Evolutionary conservation across 768 basidiomycete genomes (phyloP).

Genomic region (Panaeolus papilionaceus): DNA sequence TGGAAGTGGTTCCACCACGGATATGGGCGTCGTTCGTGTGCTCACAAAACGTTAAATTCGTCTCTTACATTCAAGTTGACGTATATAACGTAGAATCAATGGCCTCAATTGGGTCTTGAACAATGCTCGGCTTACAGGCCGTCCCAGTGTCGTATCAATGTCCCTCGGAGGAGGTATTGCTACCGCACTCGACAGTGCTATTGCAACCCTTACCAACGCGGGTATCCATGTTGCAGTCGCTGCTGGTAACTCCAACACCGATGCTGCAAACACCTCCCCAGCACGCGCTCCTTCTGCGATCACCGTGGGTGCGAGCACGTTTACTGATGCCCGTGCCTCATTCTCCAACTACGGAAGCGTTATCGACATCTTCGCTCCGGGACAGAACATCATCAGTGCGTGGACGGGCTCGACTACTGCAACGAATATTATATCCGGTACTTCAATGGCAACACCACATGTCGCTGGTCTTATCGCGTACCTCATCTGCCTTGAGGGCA

Average conservation of each 20-base stretch:
- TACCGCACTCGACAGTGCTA: constrained; percentile 27
- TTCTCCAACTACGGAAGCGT: constrained; percentile 43
- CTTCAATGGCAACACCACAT: constrained; percentile 25
- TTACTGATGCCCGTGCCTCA: constrained; percentile 35
- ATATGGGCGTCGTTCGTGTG: constrained; percentile 24
- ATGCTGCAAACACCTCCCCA: constrained; percentile 37
- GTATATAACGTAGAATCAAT: not conserved
- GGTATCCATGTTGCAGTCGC: constrained; percentile 34
- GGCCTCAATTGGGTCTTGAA: constrained; percentile 25
- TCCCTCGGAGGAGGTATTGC: constrained; percentile 29
- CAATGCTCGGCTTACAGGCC: constrained; percentile 19
- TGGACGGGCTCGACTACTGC: constrained; percentile 32
- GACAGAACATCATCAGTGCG: constrained; percentile 34
- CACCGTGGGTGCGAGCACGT: constrained; percentile 41
- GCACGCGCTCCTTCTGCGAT: constrained; percentile 38
- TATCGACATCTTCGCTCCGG: constrained; percentile 45
- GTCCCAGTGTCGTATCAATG: constrained; percentile 29
- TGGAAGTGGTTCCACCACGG: constrained; percentile 24
- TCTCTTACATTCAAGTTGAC: no score
- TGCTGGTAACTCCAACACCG: constrained; percentile 35
- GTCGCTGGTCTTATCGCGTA: constrained; percentile 30
- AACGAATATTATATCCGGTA: constrained; percentile 23
- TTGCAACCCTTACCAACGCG: constrained; percentile 28
- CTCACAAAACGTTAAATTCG: not conserved
- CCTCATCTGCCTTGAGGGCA: constrained; percentile 19